Percentiles rank a stretch among this genome's conserved stretches.
Evolutionary conservation across 148 eudicot genomes (phyloP).

Genomic region (Rhododendron simsii): DNA sequence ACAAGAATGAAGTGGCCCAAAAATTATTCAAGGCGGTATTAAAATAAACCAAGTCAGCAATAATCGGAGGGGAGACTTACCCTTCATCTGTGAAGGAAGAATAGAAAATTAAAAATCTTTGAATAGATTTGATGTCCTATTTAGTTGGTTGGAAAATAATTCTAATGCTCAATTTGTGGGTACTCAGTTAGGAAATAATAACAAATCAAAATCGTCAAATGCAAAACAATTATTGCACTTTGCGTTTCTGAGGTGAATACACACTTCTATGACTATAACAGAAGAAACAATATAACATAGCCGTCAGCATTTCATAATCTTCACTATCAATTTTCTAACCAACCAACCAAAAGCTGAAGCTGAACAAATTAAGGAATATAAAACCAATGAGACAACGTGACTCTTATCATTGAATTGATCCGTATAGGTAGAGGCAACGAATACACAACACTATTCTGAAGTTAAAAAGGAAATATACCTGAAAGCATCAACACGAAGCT

Average conservation of each 20-base stretch:
- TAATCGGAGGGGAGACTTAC: neutral
- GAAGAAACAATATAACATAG: neutral
- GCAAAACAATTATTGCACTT: neutral
- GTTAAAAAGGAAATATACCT: neutral
- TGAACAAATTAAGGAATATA: neutral
- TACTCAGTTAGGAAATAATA: neutral
- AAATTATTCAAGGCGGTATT: neutral
- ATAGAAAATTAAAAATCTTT: neutral
- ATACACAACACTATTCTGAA: neutral
- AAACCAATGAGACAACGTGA: neutral
- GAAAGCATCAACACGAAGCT: neutral
- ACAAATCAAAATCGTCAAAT: neutral
- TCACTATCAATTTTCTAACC: neutral
- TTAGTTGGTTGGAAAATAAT: neutral
- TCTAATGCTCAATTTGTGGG: neutral
- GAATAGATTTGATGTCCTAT: neutral
- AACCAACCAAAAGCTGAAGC: neutral
- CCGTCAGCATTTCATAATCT: slow-evolving; percentile 1
- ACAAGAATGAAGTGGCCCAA: neutral
- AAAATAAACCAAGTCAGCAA: neutral
- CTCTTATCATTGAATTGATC: neutral
- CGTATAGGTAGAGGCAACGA: neutral
- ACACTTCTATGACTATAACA: neutral
- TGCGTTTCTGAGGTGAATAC: neutral
- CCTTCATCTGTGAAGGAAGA: neutral